Evolutionary conservation across 805 yeast genomes (phyloP), one percentile per base, ranked within the genome.

Genomic region (Ogataea degrootiae): DNA sequence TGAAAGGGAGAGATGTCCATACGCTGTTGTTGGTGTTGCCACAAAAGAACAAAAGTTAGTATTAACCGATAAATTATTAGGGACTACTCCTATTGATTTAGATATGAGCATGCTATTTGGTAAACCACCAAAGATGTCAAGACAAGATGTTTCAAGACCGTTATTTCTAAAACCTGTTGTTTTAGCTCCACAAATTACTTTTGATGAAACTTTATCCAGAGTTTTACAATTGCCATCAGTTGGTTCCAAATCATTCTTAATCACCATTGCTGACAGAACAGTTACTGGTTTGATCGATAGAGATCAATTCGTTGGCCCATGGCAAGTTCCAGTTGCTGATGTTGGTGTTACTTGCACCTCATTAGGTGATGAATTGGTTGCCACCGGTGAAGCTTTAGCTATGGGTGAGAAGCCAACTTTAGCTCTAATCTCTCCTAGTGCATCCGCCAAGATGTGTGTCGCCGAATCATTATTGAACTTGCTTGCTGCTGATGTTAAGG

Each of bases 301-400:
- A 66, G 99, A 94, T 67, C 99, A 94, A 73, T 83, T 91, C 83
- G 98, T 94, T 50, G 99, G 99, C 37, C 98, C 98, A 63, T 94
- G 98, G 98, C 99, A 94, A 75, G 94, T 87, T 9, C 99, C 99
- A 42, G 98, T 94, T 33, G 94, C 98, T 16, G 98, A 94, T 65
- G 97, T 91, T 46, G 98, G 96, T 71, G 97, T 94, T 45, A 91
- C 98, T 22, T 85, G 86, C 50, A 84, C 97, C 0, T 86, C 97
- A 1, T 75, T 89, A 44, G 97, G 97, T 62, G 85, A 82, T 44
- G 73, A 76, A 6, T 65, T 85, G 44, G 67, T 83, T 52, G 55
- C 70, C 4, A 84, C 95, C n/a, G 99, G 99, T 74, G 99, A 94
- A 72, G 96, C 98, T 8, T 71, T 94, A 71, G 91, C 98, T 2